Evolutionary conservation across 108 stramenopile species (phyloP), one percentile per base, ranked within the genome.

Genomic region (Cyclotella choctawhatcheeana): DNA sequence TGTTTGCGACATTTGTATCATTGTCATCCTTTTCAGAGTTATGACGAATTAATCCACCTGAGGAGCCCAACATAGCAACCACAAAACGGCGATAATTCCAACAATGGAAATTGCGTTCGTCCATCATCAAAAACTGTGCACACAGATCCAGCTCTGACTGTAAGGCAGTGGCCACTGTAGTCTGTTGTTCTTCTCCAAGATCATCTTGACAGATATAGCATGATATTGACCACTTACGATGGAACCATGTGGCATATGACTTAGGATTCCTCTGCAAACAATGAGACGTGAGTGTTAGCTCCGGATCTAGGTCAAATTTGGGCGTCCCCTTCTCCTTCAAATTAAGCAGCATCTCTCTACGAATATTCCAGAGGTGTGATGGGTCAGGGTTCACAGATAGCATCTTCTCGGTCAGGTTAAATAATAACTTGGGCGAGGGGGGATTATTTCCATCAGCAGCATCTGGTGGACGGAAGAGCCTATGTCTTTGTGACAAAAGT

Each of bases 41-140:
- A n/a, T n/a, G n/a, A n/a, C n/a, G n/a, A n/a, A n/a, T n/a, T n/a
- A n/a, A n/a, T n/a, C n/a, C n/a, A n/a, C n/a, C 62, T n/a, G 37
- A 44, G 1, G 83, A 71, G 10, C 69, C 77, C 63, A 86, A 52
- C 45, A 81, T 7, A 48, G 60, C 53, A 17, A 58, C 75, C 7
- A 95, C 91, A 69, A 89, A 96, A 40, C 97, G 82, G 21, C 99
- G 95, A 78, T 97, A 98, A 67, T 98, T 98, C 96, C 97, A 98
- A 71, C 98, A 98, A 73, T 99, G 99, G 74, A 99, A 99, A 64
- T 99, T 99, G 20, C 99, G 84, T 70, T 97, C 96, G 74, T 99
- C 99, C 13, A 85, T 53, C 26, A 73, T 59, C 34, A 99, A 74
- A 50, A 99, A 93, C 47, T 84, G 67, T 21, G 69, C 72, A 72